Evolutionary conservation across 495 filamentous ascomycete genomes (phyloP), one percentile per base, ranked within the genome.

Genomic region (Lophiotrema nucula): DNA sequence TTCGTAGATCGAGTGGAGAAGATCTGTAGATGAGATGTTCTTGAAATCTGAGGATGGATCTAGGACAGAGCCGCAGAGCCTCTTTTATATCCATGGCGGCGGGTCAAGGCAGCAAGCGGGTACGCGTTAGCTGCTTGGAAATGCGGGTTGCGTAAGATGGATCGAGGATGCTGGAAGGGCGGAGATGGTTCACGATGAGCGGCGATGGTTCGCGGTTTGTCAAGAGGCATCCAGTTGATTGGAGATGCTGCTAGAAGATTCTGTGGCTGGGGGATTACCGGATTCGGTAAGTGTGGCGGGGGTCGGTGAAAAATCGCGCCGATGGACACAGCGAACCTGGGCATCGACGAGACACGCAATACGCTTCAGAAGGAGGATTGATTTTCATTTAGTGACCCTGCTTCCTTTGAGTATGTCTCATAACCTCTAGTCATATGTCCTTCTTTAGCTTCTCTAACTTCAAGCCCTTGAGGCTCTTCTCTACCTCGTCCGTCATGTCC

Each of bases 21-120:
- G 58, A 38, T 44, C 39, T 56, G 19, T 44, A 54, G 47, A 25
- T 49, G 48, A 43, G 39, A 43, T 43, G 39, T 13, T n/a, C n/a
- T n/a, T n/a, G n/a, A 15, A 15, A 35, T 35, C 31, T 35, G 38
- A 53, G 38, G 19, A 27, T 44, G 13, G 52, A 46, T 62, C 52
- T 62, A 39, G 4, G 37, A 56, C 33, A 26, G 15, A 51, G 59
- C 22, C 11, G 16, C 28, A 15, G 18, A 22, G 5, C 26, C 23
- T 15, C 2, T 52, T 57, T 62, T 62, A 62, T 62, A 62, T 26
- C 39, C 59, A 57, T 56, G 26, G 45, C 41, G 33, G 19, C 35
- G 48, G 56, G 2, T 11, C 22, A 16, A 49, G 53, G 52, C 59
- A 57, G 39, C 53, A 45, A 31, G 2, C 8, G 1, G 35, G 8